Percentiles rank a stretch among this genome's conserved stretches.
phyloP scores from a whole-genome alignment of 2,329 filamentous ascomycete species.

The Incumbomyces delicatus region DNA sequence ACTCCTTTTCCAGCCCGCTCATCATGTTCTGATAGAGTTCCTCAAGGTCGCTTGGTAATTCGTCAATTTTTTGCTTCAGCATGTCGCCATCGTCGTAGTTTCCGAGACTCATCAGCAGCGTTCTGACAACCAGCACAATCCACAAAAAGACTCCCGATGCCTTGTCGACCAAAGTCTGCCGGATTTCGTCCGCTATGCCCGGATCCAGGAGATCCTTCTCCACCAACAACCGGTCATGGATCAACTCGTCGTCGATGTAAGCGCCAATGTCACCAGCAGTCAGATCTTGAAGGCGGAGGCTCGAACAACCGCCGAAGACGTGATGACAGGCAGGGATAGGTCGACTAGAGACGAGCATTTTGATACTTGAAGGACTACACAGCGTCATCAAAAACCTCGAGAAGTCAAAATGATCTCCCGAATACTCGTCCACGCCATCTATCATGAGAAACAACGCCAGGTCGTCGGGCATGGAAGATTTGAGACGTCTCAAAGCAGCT shows the following conservation, averaged over 20 bases:
- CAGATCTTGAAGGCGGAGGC: slow-evolving; percentile 9
- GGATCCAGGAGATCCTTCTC: background rate
- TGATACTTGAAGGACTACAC: background rate
- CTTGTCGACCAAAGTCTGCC: slow-evolving; percentile 14
- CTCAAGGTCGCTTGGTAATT: background rate
- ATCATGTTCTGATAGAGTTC: background rate
- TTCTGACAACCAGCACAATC: slow-evolving; percentile 34
- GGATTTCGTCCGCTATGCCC: background rate
- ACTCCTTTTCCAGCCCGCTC: background rate
- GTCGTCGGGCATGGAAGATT: background rate
- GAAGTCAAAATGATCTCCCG: background rate
- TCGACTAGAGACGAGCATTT: too few species aligned
- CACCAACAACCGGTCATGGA: background rate
- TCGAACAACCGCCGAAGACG: slow-evolving; percentile 2
- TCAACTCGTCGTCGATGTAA: slow-evolving; percentile 1
- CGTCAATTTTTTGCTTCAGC: background rate
- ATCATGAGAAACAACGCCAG: background rate
- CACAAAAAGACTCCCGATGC: slow-evolving; percentile 39
- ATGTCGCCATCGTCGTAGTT: background rate
- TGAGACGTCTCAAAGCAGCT: background rate
- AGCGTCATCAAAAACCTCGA: background rate
- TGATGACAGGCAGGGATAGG: slow-evolving; percentile 8
- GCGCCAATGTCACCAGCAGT: slow-evolving; percentile 6
- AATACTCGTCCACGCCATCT: slow-evolving; percentile 1
- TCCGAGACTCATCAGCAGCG: background rate